These are phyloP conservation scores for Przewalskia tangutica DNA, from an alignment of 257 asterid genomes.

Conservation along the genomic window DNA sequence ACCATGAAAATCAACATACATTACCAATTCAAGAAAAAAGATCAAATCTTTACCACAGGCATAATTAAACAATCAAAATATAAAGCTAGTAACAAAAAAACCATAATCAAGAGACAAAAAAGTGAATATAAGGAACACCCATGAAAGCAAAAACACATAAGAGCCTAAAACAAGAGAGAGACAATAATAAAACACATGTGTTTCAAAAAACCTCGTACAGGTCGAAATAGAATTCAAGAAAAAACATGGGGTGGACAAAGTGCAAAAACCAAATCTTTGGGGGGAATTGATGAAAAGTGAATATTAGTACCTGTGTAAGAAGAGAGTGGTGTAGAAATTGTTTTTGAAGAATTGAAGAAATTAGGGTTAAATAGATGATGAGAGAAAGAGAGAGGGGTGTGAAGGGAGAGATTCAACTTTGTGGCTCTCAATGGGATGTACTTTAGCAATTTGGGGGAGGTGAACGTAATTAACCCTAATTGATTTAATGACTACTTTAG, in stretches of 20 bases:
- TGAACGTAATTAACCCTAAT: background rate
- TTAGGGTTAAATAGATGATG: background rate
- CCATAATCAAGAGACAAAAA: no score
- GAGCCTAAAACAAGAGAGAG: background rate
- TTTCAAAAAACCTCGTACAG: no score
- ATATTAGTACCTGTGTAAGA: background rate
- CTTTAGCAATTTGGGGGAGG: background rate
- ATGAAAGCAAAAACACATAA: background rate
- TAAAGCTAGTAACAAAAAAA: background rate
- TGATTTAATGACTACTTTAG: background rate
- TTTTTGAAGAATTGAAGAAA: background rate
- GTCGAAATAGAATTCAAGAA: no score
- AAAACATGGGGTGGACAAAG: background rate
- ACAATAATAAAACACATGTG: background rate
- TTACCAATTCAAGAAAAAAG: background rate
- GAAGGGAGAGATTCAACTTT: conserved; percentile 1
- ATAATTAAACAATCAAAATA: background rate
- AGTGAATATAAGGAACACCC: background rate
- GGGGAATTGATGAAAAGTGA: background rate
- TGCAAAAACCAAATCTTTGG: background rate
- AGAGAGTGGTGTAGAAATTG: background rate
- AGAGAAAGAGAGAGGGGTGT: background rate
- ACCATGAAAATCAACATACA: background rate
- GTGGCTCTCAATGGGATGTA: background rate
- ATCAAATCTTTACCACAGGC: background rate